Evolutionary conservation across 2,329 filamentous ascomycete genomes (phyloP).

Genomic region (Xylariaceae sp.): DNA sequence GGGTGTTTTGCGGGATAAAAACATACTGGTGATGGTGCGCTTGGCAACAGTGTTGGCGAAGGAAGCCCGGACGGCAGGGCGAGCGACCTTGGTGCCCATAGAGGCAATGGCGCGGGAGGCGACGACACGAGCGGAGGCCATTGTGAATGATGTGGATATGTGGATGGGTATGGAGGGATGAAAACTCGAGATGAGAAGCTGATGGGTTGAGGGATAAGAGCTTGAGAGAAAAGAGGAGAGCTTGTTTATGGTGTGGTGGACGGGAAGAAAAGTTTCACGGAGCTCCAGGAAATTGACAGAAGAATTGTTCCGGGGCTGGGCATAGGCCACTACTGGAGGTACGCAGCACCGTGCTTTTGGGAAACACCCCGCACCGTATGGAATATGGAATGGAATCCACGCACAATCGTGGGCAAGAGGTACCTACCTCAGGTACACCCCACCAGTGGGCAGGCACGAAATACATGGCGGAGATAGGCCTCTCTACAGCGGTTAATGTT

Average conservation of each 20-base stretch:
- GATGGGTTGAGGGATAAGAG: background rate
- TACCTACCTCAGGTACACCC: no score
- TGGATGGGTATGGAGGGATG: slow-evolving; percentile 37
- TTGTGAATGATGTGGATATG: slow-evolving; percentile 55
- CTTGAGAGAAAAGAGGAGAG: slow-evolving; percentile 27
- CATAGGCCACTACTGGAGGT: slow-evolving; percentile 17
- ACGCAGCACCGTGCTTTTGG: slow-evolving; percentile 13
- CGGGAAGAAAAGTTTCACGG: slow-evolving; percentile 30
- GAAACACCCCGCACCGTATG: slow-evolving; percentile 11
- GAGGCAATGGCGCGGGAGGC: slow-evolving; percentile 71
- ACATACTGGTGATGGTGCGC: slow-evolving; percentile 71
- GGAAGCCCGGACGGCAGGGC: slow-evolving; percentile 64
- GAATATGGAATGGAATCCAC: slow-evolving; percentile 17
- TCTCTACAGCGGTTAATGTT: background rate
- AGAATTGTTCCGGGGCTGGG: slow-evolving; percentile 23
- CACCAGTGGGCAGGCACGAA: slow-evolving; percentile 11
- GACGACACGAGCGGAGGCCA: slow-evolving; percentile 73
- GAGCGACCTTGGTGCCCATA: slow-evolving; percentile 73
- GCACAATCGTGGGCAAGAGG: background rate
- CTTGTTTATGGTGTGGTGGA: slow-evolving; percentile 29
- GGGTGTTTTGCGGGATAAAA: slow-evolving; percentile 8
- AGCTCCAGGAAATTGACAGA: slow-evolving; percentile 30
- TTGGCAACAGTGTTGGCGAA: slow-evolving; percentile 59
- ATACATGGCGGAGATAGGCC: slow-evolving; percentile 1
- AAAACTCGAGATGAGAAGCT: slow-evolving; percentile 35